A percentile compares a stretch with the other conserved stretches of the same genome.
phyloP scores from a whole-genome alignment of 1,139 yeast species.

The Candida sp. region DNA sequence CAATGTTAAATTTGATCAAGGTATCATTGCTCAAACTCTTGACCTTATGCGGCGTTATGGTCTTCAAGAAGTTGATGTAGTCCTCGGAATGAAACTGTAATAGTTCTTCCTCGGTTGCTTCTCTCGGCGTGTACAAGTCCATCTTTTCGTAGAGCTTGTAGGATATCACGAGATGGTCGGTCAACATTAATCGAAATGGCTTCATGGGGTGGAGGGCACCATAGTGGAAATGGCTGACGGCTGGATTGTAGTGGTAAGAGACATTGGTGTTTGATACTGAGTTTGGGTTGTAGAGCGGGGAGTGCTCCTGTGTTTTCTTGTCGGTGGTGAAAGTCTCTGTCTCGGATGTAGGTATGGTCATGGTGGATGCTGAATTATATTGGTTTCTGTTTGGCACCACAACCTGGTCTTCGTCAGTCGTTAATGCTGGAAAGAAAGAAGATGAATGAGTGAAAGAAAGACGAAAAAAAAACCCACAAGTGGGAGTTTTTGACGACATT shows the following conservation, averaged over 20 bases:
- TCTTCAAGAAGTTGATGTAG: conserved; percentile 78
- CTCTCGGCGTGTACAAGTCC: conserved; percentile 86
- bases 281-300: conserved; percentile 62
- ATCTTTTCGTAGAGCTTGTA: conserved; percentile 87
- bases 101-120: conserved; percentile 83
- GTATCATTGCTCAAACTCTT: conserved; percentile 58
- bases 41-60: conserved; percentile 82
- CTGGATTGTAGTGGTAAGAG: conserved; percentile 88
- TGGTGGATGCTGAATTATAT: not conserved
- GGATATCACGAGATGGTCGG: conserved; percentile 88
- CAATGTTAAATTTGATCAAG: conserved; percentile 84
- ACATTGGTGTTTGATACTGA: conserved; percentile 53
- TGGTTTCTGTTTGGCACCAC: too few species aligned
- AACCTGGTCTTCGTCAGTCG: too few species aligned
- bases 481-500: too few species aligned
- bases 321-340: conserved; percentile 53
- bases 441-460: too few species aligned
- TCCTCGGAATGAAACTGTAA: conserved; percentile 86
- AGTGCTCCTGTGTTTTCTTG: conserved; percentile 55
- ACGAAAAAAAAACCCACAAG: too few species aligned
- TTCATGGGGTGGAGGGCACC: conserved; percentile 98
- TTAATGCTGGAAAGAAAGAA: too few species aligned
- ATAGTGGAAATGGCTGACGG: conserved; percentile 82
- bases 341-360: conserved; percentile 22
- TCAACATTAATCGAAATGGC: conserved; percentile 93